Base-by-base conservation (phyloP, 371 early-diverging fungal genomes). In the Actinomortierella wolfii region DNA sequence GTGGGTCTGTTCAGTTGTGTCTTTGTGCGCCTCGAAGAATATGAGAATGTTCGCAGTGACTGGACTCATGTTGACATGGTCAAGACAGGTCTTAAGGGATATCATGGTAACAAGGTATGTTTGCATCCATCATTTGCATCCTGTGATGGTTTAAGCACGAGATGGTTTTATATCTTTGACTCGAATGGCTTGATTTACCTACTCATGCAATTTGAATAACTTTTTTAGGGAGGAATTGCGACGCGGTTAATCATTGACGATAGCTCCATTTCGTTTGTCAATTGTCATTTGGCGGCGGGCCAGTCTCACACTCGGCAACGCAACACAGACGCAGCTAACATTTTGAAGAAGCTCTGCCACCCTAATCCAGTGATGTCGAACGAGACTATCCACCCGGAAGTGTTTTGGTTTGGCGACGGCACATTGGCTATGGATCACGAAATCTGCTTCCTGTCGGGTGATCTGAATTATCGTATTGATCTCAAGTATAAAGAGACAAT, bases 391-490 rank as follows among this genome's bases (percentile, higher is more conserved):
- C 68, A 62, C 40, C 74, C 64, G 39, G 68, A 61, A n/a, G 76
- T 77, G 24, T 67, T 58, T 51, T 62, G 57, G 67, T 79, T 24
- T 86, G 88, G 87, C 13, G 90, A 92, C 59, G 92, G 91, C 6
- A 76, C 79, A 1, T 61, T 79, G 59, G 82, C 92, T 15, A 58
- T 89, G 62, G 93, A 95, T 67, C 92, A 95, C 54, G 92, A 93
- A 56, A 70, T 82, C 44, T 86, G 89, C 28, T 85, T 93, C 63
- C 79, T 88, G 41, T 83, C 84, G 42, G 92, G 92, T 3, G 95
- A 95, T 71, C 74, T 94, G n/a, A 94, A 94, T 74, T 95, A 94
- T 58, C 83, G 95, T 6, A 86, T 95, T 42, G 86, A 91, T 51
- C 61, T 85, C 47, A 63, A 79, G 20, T 83, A 91, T n/a, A 81